Conservation (phyloP, 352 stramenopile genomes). For the Thalassiosira mediterranea region DNA sequence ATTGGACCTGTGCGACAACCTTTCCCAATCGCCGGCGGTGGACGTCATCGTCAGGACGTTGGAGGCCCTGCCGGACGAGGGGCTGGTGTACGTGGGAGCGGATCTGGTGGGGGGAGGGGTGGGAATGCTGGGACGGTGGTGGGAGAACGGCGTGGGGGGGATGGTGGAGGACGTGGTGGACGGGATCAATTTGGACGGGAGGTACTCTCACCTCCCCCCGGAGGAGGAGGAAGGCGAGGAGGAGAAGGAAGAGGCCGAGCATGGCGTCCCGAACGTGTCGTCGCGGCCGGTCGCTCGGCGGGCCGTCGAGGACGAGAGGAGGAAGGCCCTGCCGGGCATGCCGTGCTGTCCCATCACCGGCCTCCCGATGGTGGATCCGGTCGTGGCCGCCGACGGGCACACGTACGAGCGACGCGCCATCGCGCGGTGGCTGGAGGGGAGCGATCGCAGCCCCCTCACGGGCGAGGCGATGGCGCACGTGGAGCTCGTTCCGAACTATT, state of each 20-base stretch:
- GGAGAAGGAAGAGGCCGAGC: slow-evolving; percentile 11
- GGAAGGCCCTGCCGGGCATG: slow-evolving; percentile 69
- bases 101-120: slow-evolving; percentile 47
- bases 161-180: slow-evolving; percentile 67
- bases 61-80: slow-evolving; percentile 66
- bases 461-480: slow-evolving; percentile 70
- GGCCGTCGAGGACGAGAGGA: not conserved
- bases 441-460: slow-evolving; percentile 82
- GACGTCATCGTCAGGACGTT: slow-evolving; percentile 60
- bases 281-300: not conserved
- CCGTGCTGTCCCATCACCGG: slow-evolving; percentile 91
- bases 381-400: slow-evolving; percentile 95
- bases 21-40: slow-evolving; percentile 68
- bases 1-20: slow-evolving; percentile 65
- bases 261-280: not conserved
- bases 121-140: slow-evolving; percentile 65
- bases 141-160: slow-evolving; percentile 59
- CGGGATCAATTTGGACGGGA: slow-evolving; percentile 77
- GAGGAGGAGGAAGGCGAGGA: slow-evolving; percentile 47
- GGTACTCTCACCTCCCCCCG: slow-evolving; percentile 35
- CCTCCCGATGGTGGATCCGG: slow-evolving; percentile 94
- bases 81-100: slow-evolving; percentile 63
- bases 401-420: slow-evolving; percentile 96
- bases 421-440: slow-evolving; percentile 89
- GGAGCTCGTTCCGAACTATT: slow-evolving; percentile 86